Evolutionary conservation across 2,329 filamentous ascomycete species (phyloP), one percentile per base, ranked within the genome.

Genomic region (Rhinocladiella similis): DNA sequence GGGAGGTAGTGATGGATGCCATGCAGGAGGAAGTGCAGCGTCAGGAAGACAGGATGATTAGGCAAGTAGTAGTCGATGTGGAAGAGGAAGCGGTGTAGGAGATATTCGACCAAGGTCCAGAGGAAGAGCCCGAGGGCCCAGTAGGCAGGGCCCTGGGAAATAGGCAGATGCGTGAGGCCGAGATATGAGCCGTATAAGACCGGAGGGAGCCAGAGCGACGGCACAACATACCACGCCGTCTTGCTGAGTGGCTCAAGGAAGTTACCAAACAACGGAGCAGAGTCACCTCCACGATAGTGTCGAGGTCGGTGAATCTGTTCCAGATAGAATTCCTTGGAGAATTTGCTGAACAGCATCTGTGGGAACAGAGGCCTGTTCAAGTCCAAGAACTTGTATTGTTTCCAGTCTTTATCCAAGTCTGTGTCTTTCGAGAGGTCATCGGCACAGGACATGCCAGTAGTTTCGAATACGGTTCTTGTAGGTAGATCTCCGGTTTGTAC

Each of bases 1-100:
- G 94, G 94, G 3, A 99, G 83, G 74, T 97, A 99, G 75, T 99
- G 94, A 70, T 99, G 94, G 62, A 99, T 90, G 62, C 94, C 94
- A 68, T 99, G 94, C 22, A 99, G 88, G 39, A 97, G 77, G 76
- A 99, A 99, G 72, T 99, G 94, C 18, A 88, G 66, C 0, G 91
- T 96, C 57, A 99, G 79, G 62, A 83, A 88, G n/a, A 90, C 87
- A 53, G 91, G 83, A 72, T 97, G 96, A 71, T 99, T 90, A 0
- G 94, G 94, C 10, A 99, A 87, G 69, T 86, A 90, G 88, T 88
- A 79, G 73, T 99, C 94, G 53, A 99, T 79, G 69, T 99, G 94
- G 77, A 99, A 99, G 50, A 99, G 77, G 70, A 89, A 96, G 55
- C 94, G 83, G 69, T 99, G 94, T 68, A 99, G 68, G 36, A 84